These are phyloP conservation scores for Lasiosphaeris hirsuta DNA, from an alignment of 495 filamentous ascomycete species.

Conservation along the genomic window DNA sequence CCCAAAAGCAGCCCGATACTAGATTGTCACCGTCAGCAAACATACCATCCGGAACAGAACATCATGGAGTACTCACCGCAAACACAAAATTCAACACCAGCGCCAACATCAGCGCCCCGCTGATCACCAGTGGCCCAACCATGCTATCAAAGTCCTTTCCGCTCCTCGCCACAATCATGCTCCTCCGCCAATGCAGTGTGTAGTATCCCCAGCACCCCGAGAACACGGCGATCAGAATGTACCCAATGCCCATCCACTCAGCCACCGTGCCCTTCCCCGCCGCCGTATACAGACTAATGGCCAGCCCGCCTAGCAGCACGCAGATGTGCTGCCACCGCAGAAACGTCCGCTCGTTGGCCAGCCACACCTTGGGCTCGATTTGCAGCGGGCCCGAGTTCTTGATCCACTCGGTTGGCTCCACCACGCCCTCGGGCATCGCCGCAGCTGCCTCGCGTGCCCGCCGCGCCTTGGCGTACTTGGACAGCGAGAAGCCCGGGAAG, in stretches of 20 bases:
- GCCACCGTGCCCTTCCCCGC: constrained; percentile 65
- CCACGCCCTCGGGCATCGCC: constrained; percentile 77
- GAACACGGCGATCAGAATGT: constrained; percentile 78
- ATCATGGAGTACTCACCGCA: constrained; percentile 38
- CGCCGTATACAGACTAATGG: constrained; percentile 86
- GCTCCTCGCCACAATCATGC: constrained; percentile 77
- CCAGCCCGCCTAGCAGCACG: constrained; percentile 76
- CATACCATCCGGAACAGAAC: neutral
- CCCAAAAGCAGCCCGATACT: constrained; percentile 34
- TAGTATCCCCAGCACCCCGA: constrained; percentile 83
- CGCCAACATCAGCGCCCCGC: constrained; percentile 71
- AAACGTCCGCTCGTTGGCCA: constrained; percentile 95
- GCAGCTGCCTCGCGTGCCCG: constrained; percentile 20
- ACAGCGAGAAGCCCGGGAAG: constrained; percentile 72
- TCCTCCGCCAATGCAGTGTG: constrained; percentile 69
- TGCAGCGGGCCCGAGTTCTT: constrained; percentile 88
- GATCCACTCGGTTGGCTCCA: constrained; percentile 75
- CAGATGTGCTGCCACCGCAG: constrained; percentile 96
- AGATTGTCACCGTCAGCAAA: neutral
- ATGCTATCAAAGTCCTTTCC: constrained; percentile 90
- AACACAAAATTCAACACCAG: constrained; percentile 86
- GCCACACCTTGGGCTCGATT: constrained; percentile 97
- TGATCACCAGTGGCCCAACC: constrained; percentile 79
- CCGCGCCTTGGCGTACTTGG: constrained; percentile 62
- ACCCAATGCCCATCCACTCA: constrained; percentile 70